phyloP scores from a whole-genome alignment of 306 rosid species.

The Dalbergia oliveri region DNA sequence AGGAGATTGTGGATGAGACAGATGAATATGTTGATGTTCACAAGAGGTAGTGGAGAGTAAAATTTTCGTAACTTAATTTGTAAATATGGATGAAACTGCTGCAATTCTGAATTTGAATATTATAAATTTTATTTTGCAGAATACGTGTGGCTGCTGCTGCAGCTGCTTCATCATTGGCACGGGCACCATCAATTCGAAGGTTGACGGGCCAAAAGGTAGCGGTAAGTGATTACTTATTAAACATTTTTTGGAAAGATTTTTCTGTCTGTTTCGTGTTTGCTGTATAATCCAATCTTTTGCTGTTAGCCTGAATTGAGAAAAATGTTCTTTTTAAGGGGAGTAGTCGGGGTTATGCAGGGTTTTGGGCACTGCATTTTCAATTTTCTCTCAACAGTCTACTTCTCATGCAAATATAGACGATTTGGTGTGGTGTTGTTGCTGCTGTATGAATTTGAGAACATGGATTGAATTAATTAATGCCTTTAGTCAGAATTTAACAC shows the following conservation, averaged over 20 bases:
- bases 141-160: slow-evolving; percentile 98
- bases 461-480: slow-evolving; percentile 13
- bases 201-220: slow-evolving; percentile 67
- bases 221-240: slow-evolving; percentile 48
- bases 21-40: slow-evolving; percentile 98
- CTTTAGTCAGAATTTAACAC: neutral
- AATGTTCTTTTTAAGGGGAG: too few relatives aligned
- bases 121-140: slow-evolving; percentile 58
- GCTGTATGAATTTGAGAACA: neutral
- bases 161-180: slow-evolving; percentile 91
- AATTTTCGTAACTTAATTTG: slow-evolving; percentile 24
- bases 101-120: slow-evolving; percentile 28
- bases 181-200: slow-evolving; percentile 86
- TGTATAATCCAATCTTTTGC: neutral
- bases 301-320: too few relatives aligned
- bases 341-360: too few relatives aligned
- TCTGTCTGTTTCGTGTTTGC: neutral
- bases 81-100: slow-evolving; percentile 11
- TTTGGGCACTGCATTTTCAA: too few relatives aligned
- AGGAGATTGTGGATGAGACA: slow-evolving; percentile 97
- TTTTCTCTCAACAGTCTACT: neutral
- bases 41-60: slow-evolving; percentile 66
- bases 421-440: neutral
- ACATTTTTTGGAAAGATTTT: neutral
- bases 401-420: neutral